Base-by-base conservation (phyloP, 2,329 filamentous ascomycete species). In the Aspergillus hortae region DNA sequence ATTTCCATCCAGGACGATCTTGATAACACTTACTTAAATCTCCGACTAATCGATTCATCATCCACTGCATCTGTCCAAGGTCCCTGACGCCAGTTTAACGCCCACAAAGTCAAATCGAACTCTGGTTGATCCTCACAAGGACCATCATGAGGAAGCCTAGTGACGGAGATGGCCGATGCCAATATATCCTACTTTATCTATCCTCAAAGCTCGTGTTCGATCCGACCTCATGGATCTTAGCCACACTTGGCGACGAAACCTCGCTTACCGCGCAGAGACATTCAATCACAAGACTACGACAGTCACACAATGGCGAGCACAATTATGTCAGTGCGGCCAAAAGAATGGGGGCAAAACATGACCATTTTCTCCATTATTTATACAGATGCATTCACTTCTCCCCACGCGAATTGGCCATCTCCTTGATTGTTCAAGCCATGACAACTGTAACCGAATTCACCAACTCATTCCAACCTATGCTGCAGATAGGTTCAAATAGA, bases 401-500 rank as follows among this genome's bases (percentile, higher is more conserved):
- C 25, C 14, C 14, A 38, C 15, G 15, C 17, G 23, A 32, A 40
- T 48, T n/a, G 10, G 42, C 33, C 10, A 44, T 43, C 38, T 44
- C 46, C 45, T 40, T 52, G 17, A 44, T 48, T 30, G 32, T 32
- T 23, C 14, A n/a, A 42, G 38, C 15, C 38, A 25, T 35, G 7
- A 17, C n/a, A 51, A 51, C 49, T 21, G 49, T 43, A 48, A 52
- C 40, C 14, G 14, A 41, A 41, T 14, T 15, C 45, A 50, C 42
- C 23, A 47, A 49, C 41, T 30, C 44, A 43, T 41, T 49, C 46
- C 51, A 48, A 62, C 62, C 65, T 61, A 67, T 62, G 55, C 66
- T 59, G 66, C 67, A 61, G 65, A 69, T 65, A 68, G 66, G 64
- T 61, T 51, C 56, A 5, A 23, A 69, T 65, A 68, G 66, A 63